Evolutionary conservation across 2,329 filamentous ascomycete genomes (phyloP), one percentile per base, ranked within the genome.

Genomic region (Fusarium fracticaudum): DNA sequence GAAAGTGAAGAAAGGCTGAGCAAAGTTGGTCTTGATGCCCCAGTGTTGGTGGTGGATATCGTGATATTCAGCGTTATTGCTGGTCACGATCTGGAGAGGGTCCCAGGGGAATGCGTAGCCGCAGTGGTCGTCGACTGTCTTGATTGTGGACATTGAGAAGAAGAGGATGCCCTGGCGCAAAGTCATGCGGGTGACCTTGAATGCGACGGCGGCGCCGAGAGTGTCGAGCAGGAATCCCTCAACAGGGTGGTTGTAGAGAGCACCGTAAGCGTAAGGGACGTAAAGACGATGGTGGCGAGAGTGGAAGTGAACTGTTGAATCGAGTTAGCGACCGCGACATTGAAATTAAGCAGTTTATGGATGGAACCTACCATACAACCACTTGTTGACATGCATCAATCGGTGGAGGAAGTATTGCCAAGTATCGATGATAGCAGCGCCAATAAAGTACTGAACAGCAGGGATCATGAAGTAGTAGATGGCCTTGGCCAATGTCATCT

Each of bases 401-500:
- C 96, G 94, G 84, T 99, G 96, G 78, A 96, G 88, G 84, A 98
- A 98, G 85, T 99, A 99, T 82, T 99, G 96, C 96, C 96, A 99
- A 50, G 95, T 96, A 84, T 99, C 96, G 76, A 98, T 89, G 74
- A 97, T 87, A 73, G 90, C 85, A 69, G 96, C 89, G 31, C 92
- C 96, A 57, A 93, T 79, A 66, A 89, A 84, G 80, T 98, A 93
- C 82, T 98, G 96, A 55, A 96, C 63, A 7, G 86, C 88, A 2
- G 96, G 96, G 71, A 98, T 88, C 44, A 92, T 81, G 71, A 91
- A 84, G 87, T 93, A 93, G 85, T 98, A 98, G 74, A 98, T 90
- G 69, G 89, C 86, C 83, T 92, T 93, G 47, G 94, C 96, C 40
- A 90, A 83, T 37, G 87, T 74, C 48, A 97, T 79, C 84, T 98